These are phyloP conservation scores for Melanomma pulvis-pyrius DNA, from an alignment of 495 filamentous ascomycete species.

Conservation along the genomic window DNA sequence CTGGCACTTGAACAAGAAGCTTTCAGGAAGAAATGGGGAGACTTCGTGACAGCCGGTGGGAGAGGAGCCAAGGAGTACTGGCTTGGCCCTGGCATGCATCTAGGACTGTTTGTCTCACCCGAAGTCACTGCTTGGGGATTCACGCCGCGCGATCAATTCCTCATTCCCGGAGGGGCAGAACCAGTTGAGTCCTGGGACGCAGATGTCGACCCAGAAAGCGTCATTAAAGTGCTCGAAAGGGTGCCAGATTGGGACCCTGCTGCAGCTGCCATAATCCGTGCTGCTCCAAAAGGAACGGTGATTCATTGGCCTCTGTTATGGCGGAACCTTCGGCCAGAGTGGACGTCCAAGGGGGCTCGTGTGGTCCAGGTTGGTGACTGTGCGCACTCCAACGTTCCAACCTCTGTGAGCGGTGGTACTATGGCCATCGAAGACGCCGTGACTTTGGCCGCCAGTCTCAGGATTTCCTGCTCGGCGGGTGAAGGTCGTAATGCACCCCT, in stretches of 20 bases:
- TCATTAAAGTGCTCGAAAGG: not conserved
- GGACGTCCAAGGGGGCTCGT: not conserved
- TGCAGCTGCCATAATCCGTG: not conserved
- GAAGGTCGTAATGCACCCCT: not conserved
- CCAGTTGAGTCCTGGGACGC: slow-evolving; percentile 3
- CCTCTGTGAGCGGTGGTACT: not conserved
- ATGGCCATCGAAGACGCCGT: slow-evolving; percentile 1
- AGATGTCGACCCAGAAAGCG: slow-evolving; percentile 1
- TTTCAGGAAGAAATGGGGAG: not conserved
- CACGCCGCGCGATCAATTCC: not conserved
- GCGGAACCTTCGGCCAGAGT: not conserved
- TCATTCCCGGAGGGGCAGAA: not conserved
- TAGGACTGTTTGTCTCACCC: slow-evolving; percentile 1
- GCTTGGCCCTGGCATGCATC: slow-evolving; percentile 1
- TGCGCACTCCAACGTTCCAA: not conserved
- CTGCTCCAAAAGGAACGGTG: not conserved
- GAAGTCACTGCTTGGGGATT: slow-evolving; percentile 7
- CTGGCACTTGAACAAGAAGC: not conserved
- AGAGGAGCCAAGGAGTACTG: not conserved
- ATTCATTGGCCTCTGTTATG: slow-evolving; percentile 2
- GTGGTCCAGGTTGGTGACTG: not conserved
- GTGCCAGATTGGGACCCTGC: slow-evolving; percentile 1
- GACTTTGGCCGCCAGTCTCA: not conserved
- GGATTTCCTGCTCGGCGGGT: not conserved
- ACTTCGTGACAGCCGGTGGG: not conserved